A percentile compares a stretch with the other conserved stretches of the same genome.
Evolutionary conservation across 371 early-diverging fungal species (phyloP).

Genomic region (Mucor plumbeus): DNA sequence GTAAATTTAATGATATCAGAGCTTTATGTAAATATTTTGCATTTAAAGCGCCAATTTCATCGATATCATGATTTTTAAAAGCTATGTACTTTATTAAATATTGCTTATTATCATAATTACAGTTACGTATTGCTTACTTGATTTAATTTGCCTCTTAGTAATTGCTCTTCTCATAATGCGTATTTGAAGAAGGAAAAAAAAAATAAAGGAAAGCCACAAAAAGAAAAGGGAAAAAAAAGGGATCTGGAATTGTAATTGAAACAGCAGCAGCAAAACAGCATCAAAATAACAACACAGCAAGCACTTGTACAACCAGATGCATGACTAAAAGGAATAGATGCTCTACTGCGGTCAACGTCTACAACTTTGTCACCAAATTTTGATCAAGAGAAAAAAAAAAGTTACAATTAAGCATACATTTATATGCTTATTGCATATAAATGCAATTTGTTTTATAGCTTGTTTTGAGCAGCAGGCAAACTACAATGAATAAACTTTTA

Average conservation of each 20-base stretch:
- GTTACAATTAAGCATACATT: neutral
- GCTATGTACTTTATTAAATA: constrained; percentile 19
- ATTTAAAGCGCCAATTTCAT: constrained; percentile 34
- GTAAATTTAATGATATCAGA: constrained; percentile 25
- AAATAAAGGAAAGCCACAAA: neutral
- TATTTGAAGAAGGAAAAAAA: neutral
- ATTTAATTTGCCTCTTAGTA: constrained; percentile 20
- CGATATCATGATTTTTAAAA: constrained; percentile 33
- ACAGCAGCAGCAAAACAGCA: neutral
- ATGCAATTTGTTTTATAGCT: neutral
- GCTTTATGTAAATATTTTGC: constrained; percentile 32
- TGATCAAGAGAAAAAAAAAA: neutral
- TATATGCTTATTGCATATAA: neutral
- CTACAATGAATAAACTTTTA: neutral
- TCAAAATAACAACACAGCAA: neutral
- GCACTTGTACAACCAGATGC: neutral
- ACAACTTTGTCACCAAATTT: neutral
- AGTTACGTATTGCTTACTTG: neutral
- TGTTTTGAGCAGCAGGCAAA: no score
- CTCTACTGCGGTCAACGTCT: neutral
- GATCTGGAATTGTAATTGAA: neutral
- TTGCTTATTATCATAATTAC: no score
- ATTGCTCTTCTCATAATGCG: constrained; percentile 9
- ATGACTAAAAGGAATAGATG: neutral
- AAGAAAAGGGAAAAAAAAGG: neutral